A percentile compares a stretch with the other conserved stretches of the same genome.
phyloP scores from a whole-genome alignment of 305 asterid genomes.

The Petunia hybrid region DNA sequence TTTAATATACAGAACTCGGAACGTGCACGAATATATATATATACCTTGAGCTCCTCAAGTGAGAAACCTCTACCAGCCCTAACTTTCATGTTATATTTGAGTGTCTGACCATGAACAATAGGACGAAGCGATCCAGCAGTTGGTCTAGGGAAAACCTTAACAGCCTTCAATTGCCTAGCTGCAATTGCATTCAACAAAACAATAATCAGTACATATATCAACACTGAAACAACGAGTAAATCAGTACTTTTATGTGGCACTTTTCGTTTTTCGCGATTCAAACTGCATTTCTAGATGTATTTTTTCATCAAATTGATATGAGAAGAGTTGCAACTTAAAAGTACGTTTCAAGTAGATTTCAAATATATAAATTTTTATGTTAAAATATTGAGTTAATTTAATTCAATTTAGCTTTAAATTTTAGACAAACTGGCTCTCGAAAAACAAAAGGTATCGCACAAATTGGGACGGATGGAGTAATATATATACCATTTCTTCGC shows the following conservation, averaged over 20 bases:
- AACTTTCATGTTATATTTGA: constrained; percentile 68
- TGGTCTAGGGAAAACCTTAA: constrained; percentile 77
- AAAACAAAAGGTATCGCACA: too few relatives aligned
- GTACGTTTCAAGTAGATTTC: too few relatives aligned
- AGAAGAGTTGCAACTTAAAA: background rate
- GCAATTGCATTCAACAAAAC: background rate
- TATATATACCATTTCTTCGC: background rate
- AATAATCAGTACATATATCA: background rate
- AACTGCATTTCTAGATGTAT: background rate
- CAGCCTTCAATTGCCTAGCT: constrained; percentile 68
- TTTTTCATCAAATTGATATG: background rate
- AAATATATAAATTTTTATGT: too few relatives aligned
- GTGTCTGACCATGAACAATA: constrained; percentile 71
- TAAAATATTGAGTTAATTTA: too few relatives aligned
- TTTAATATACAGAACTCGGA: too few relatives aligned
- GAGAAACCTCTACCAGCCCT: constrained; percentile 46
- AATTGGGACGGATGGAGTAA: background rate
- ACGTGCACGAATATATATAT: background rate
- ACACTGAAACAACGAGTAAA: too few relatives aligned
- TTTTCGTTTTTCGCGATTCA: too few relatives aligned
- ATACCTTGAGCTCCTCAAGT: constrained; percentile 47
- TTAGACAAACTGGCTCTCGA: too few relatives aligned
- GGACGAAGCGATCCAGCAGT: constrained; percentile 82
- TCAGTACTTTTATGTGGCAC: too few relatives aligned
- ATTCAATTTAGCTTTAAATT: too few relatives aligned